Percentiles rank a stretch among this genome's conserved stretches.
These are phyloP conservation scores for Circinella umbellata DNA, from an alignment of 371 early-diverging fungal genomes.

Conservation along the genomic window DNA sequence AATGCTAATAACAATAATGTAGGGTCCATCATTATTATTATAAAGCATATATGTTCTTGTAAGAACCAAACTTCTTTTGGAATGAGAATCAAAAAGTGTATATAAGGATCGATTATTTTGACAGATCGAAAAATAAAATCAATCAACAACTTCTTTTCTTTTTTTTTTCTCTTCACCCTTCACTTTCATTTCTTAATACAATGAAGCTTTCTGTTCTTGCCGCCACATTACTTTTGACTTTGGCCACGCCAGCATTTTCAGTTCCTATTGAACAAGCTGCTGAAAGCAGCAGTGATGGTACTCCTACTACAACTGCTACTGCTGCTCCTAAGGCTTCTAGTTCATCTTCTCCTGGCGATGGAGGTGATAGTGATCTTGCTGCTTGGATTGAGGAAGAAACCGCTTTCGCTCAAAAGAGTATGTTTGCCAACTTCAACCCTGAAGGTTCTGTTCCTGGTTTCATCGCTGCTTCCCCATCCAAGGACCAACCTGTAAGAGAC, in stretches of 20 bases:
- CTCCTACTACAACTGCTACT: neutral
- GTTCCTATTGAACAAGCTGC: neutral
- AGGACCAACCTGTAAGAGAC: slow-evolving; percentile 43
- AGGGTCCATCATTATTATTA: too few species aligned
- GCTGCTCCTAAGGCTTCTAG: neutral
- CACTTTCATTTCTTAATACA: neutral
- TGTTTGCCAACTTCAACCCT: slow-evolving; percentile 40
- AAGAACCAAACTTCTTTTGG: too few species aligned
- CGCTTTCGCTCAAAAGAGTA: neutral
- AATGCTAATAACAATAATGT: too few species aligned
- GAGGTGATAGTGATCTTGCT: neutral
- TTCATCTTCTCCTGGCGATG: neutral
- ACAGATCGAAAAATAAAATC: too few species aligned
- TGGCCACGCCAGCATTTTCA: neutral
- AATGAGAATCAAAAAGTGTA: too few species aligned
- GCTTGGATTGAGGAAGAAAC: slow-evolving; percentile 11
- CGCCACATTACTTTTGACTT: neutral
- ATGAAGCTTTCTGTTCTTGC: slow-evolving; percentile 1
- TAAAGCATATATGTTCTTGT: too few species aligned
- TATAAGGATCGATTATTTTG: too few species aligned
- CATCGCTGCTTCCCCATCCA: slow-evolving; percentile 44
- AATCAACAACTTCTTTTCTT: too few species aligned
- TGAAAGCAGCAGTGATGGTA: neutral
- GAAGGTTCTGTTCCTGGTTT: slow-evolving; percentile 37
- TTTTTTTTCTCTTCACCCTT: neutral